Percentiles rank a stretch among this genome's conserved stretches.
Conservation (phyloP, 371 early-diverging fungal species). For the Mucor plumbeus region DNA sequence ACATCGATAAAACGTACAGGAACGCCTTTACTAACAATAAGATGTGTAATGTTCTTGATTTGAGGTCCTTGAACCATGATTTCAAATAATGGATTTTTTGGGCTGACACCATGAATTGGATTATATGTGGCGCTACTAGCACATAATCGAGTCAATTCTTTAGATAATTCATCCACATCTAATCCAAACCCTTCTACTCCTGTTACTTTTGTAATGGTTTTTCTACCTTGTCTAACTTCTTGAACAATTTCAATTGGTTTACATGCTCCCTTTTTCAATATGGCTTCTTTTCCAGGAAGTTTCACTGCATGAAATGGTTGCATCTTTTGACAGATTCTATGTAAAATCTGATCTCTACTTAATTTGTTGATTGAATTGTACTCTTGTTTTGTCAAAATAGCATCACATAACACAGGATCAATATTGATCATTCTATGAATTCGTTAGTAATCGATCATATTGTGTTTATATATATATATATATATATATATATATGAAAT, state of each 20-base stretch:
- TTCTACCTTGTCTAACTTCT: slow-evolving; percentile 68
- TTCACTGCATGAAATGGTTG: slow-evolving; percentile 55
- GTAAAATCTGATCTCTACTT: slow-evolving; percentile 60
- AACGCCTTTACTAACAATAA: slow-evolving; percentile 59
- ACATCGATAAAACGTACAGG: slow-evolving; percentile 62
- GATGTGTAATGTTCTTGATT: slow-evolving; percentile 57
- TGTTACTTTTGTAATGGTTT: slow-evolving; percentile 67
- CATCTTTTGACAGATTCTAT: slow-evolving; percentile 59
- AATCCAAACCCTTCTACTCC: slow-evolving; percentile 68
- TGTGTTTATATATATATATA: neutral
- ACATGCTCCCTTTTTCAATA: slow-evolving; percentile 44
- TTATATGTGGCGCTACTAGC: slow-evolving; percentile 70
- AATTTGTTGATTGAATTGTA: slow-evolving; percentile 56
- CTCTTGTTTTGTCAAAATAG: slow-evolving; percentile 64
- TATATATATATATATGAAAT: no score
- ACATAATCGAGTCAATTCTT: slow-evolving; percentile 65
- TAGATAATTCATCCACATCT: slow-evolving; percentile 66
- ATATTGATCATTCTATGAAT: slow-evolving; percentile 53
- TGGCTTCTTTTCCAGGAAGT: slow-evolving; percentile 52
- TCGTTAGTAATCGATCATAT: neutral
- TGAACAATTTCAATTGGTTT: slow-evolving; percentile 63
- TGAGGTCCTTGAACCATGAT: slow-evolving; percentile 83
- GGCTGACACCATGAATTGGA: slow-evolving; percentile 62
- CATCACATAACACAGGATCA: slow-evolving; percentile 65
- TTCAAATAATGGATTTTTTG: slow-evolving; percentile 62